Conservation (phyloP, 768 basidiomycete genomes). For the Hericium rajendrae region DNA sequence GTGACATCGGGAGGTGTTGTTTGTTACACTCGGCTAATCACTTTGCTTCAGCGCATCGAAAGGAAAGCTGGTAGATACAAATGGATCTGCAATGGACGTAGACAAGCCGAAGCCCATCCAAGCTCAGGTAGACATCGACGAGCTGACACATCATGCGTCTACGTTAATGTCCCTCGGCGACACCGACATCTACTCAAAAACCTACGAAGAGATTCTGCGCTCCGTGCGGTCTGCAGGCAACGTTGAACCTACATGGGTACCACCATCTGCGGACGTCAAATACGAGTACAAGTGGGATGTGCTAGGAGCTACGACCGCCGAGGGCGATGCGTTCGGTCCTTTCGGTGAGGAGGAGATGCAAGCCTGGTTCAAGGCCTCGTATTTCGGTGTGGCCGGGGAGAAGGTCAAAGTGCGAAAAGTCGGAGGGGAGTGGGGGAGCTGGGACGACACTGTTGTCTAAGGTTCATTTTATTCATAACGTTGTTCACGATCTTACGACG, state of each 20-base stretch:
- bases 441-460: conserved; percentile 37
- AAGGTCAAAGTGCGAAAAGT: conserved; percentile 64
- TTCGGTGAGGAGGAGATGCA: conserved; percentile 74
- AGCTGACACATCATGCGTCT: conserved; percentile 81
- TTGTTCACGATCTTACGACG: no score
- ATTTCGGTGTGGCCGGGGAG: conserved; percentile 72
- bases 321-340: conserved; percentile 62
- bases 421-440: conserved; percentile 65
- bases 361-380: conserved; percentile 70
- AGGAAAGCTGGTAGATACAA: conserved; percentile 21
- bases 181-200: conserved; percentile 75
- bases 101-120: conserved; percentile 30
- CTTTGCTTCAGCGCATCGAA: not conserved
- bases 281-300: conserved; percentile 81
- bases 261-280: conserved; percentile 64
- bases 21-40: not conserved
- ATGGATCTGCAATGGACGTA: conserved; percentile 34
- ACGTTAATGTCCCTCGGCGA: conserved; percentile 82
- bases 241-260: conserved; percentile 61
- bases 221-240: conserved; percentile 61
- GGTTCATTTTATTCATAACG: no score
- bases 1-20: not conserved
- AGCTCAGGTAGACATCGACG: conserved; percentile 52
- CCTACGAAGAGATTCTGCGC: conserved; percentile 79
- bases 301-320: conserved; percentile 33